Conservation (phyloP, 225 moss, liverwort and hornwort species). For the Takakia lepidozioides region DNA sequence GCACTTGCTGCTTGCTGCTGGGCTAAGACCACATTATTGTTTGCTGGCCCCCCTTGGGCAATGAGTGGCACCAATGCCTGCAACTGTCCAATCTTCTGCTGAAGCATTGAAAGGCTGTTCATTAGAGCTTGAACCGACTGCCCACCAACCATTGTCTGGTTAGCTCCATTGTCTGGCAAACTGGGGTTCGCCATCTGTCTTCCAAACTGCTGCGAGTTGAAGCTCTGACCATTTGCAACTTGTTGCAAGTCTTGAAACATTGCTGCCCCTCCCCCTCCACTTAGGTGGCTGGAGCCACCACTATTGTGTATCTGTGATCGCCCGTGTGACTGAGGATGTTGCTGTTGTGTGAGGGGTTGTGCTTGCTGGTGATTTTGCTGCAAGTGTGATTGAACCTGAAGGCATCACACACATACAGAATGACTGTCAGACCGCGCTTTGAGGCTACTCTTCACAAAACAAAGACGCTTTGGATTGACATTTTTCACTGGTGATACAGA, state of each 20-base stretch:
- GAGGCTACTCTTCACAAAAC: too few relatives aligned
- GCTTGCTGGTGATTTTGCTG: slow-evolving; percentile 24
- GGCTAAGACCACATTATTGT: slow-evolving; percentile 29
- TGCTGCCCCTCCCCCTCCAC: slow-evolving; percentile 11
- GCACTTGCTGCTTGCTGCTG: slow-evolving; percentile 72
- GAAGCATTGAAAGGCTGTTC: slow-evolving; percentile 54
- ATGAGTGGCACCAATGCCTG: slow-evolving; percentile 80
- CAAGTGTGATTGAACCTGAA: slow-evolving; percentile 33
- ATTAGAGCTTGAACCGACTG: slow-evolving; percentile 50
- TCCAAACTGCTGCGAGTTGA: slow-evolving; percentile 35
- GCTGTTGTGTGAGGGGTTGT: too few relatives aligned
- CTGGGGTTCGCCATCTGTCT: slow-evolving; percentile 15
- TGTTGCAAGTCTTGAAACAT: slow-evolving; percentile 41
- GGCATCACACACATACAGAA: too few relatives aligned
- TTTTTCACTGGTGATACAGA: too few relatives aligned
- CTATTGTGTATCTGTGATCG: slow-evolving; percentile 21
- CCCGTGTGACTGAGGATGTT: slow-evolving; percentile 8
- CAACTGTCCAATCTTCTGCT: slow-evolving; percentile 70
- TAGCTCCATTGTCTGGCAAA: slow-evolving; percentile 17
- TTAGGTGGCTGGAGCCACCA: too few relatives aligned
- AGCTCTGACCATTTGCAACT: slow-evolving; percentile 14
- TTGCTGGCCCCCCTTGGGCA: slow-evolving; percentile 29
- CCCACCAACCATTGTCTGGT: slow-evolving; percentile 30
- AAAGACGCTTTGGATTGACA: too few relatives aligned
- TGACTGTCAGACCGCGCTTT: too few relatives aligned